Conservation (phyloP, 2,329 filamentous ascomycete species). For the Botryotinia narcissicola region DNA sequence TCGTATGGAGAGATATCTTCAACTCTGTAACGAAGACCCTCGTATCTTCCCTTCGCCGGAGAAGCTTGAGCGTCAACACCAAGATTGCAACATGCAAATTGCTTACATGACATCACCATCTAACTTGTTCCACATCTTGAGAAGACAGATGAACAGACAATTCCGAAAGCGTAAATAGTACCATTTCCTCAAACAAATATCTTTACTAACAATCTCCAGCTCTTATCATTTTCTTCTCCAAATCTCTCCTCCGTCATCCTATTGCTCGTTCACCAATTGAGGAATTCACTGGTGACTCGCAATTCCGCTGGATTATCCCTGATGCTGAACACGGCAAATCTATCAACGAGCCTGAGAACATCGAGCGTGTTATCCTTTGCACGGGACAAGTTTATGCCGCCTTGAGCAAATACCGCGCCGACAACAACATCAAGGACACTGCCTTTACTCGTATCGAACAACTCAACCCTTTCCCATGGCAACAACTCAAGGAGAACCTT, state of each 20-base stretch:
- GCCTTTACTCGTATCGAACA: slow-evolving; percentile 96
- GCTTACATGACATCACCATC: slow-evolving; percentile 95
- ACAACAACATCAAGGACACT: slow-evolving; percentile 83
- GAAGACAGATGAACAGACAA: slow-evolving; percentile 97
- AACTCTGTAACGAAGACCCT: slow-evolving; percentile 96
- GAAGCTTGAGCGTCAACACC: slow-evolving; percentile 93
- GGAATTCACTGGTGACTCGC: slow-evolving; percentile 85
- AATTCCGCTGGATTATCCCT: slow-evolving; percentile 95
- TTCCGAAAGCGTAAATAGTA: slow-evolving; percentile 89
- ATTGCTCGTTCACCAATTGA: slow-evolving; percentile 85
- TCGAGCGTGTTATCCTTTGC: slow-evolving; percentile 93
- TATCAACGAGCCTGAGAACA: slow-evolving; percentile 78
- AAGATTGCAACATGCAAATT: slow-evolving; percentile 99
- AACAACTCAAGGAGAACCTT: slow-evolving; percentile 92
- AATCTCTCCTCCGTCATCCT: slow-evolving; percentile 91
- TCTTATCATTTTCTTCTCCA: slow-evolving; percentile 97
- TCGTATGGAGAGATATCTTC: slow-evolving; percentile 93
- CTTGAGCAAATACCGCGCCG: slow-evolving; percentile 84
- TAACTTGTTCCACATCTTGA: slow-evolving; percentile 94
- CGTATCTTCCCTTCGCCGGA: slow-evolving; percentile 84
- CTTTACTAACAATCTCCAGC: slow-evolving; percentile 50
- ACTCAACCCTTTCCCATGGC: slow-evolving; percentile 98
- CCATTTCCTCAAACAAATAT: neutral
- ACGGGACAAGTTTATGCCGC: slow-evolving; percentile 91
- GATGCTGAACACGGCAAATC: slow-evolving; percentile 79